Evolutionary conservation across 2,329 filamentous ascomycete species (phyloP).

Genomic region (Rutstroemia sp.): DNA sequence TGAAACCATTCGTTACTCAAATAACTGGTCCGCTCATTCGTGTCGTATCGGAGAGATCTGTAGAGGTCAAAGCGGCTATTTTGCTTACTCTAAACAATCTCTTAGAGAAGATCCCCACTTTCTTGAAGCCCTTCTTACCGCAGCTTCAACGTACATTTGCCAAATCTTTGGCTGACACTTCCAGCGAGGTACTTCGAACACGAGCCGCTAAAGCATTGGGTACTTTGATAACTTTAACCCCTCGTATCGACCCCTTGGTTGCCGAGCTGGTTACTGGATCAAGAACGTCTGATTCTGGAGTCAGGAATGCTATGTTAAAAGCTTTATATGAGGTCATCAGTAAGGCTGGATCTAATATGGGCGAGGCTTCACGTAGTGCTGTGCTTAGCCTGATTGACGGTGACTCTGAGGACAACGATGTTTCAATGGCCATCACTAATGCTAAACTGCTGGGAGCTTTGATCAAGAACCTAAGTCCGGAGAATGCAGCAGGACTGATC

Average conservation of each 20-base stretch:
- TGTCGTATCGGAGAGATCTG: constrained; percentile 92
- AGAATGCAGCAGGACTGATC: constrained; percentile 52
- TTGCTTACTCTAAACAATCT: constrained; percentile 90
- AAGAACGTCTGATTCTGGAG: constrained; percentile 79
- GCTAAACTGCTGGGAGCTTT: constrained; percentile 84
- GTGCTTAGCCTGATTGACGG: constrained; percentile 84
- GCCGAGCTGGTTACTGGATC: constrained; percentile 89
- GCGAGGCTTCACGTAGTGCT: constrained; percentile 77
- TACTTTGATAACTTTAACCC: constrained; percentile 90
- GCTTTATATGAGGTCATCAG: constrained; percentile 93
- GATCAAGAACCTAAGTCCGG: constrained; percentile 73
- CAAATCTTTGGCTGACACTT: constrained; percentile 86
- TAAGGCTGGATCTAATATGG: constrained; percentile 93
- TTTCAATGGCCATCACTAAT: constrained; percentile 79
- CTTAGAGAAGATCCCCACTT: constrained; percentile 90
- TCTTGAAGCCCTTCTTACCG: constrained; percentile 92
- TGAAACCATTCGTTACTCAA: constrained; percentile 94
- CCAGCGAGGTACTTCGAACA: constrained; percentile 79
- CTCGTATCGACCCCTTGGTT: constrained; percentile 90
- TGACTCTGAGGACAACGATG: constrained; percentile 67
- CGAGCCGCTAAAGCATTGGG: constrained; percentile 90
- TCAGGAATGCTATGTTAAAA: constrained; percentile 93
- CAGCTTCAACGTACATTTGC: constrained; percentile 96
- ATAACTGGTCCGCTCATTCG: constrained; percentile 96
- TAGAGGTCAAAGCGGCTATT: constrained; percentile 93